Conservation (phyloP, 108 stramenopile genomes). For the Nitzschia sp. region DNA sequence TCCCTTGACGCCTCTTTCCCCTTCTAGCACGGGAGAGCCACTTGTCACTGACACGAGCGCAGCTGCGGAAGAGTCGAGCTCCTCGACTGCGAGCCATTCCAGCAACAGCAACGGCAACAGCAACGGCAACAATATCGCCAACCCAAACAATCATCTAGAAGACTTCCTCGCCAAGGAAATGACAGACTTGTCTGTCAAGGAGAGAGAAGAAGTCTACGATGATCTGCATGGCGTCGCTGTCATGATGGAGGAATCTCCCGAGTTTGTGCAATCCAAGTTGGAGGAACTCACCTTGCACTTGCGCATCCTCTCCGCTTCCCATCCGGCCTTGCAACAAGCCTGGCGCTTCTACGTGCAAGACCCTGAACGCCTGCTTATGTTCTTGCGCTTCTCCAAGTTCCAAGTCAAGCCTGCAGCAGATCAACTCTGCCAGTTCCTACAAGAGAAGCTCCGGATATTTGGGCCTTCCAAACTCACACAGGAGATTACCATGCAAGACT, state of each 20-base stretch:
- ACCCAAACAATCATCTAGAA: background rate
- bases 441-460: constrained; percentile 38
- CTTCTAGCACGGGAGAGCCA: too few species aligned
- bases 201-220: constrained; percentile 16
- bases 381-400: constrained; percentile 34
- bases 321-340: constrained; percentile 14
- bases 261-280: background rate
- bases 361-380: constrained; percentile 29
- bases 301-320: background rate
- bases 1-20: too few species aligned
- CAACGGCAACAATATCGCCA: background rate
- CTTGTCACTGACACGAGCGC: too few species aligned
- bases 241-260: background rate
- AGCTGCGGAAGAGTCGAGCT: too few species aligned
- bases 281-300: background rate
- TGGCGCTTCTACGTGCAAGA: background rate
- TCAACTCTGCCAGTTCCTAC: constrained; percentile 28
- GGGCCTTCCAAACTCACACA: constrained; percentile 19
- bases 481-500: constrained; percentile 11
- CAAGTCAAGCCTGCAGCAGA: constrained; percentile 22
- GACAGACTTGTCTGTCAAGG: background rate
- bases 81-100: too few species aligned
- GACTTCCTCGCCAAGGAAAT: constrained; percentile 8
- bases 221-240: constrained; percentile 18
- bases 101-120: background rate